Base-by-base conservation (phyloP, 2,329 filamentous ascomycete genomes). In the Waltergamsia citrina region DNA sequence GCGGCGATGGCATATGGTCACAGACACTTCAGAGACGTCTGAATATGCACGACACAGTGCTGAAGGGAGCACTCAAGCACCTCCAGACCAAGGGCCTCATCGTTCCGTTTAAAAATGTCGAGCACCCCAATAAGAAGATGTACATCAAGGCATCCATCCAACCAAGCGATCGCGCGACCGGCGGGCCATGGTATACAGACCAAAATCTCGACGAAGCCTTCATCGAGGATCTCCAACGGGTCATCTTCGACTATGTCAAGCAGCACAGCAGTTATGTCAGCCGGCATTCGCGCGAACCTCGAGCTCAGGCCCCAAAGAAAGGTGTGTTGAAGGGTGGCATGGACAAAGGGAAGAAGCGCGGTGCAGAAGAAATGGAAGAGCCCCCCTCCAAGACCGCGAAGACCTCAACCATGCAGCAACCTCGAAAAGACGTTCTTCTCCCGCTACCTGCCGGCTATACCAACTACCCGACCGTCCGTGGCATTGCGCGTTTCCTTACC, bases 171-270 rank as follows among this genome's bases (percentile, higher is more conserved):
- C 83, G 92, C 41, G 85, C 93, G 30, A 94, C 87, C 0, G 92
- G 92, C 31, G 92, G 92, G 2, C 83, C 86, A 7, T 98, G 90
- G 85, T 95, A 92, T 56, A 88, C 85, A 7, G 87, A 94, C 42
- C 85, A 86, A 34, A 83, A 88, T 43, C 71, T 96, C 10, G 92
- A 98, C 57, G 80, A 84, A 43, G 83, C 82, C 38, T 85, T 98
- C 53, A 88, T 96, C 47, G 78, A 84, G 37, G 76, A 77, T 27
- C 67, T 95, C 32, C 75, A 83, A 40, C 70, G 74, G 15, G 72
- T 83, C 39, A 74, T 94, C 33, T 83, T 85, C 46, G 74, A 81
- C 43, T 79, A 77, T 40, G 75, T 94, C 41, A 78, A 81, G 47
- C 65, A 65, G 9, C 68, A 77, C 48, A 90, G 82, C 49, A 87